phyloP scores from a whole-genome alignment of 1,284 basidiomycete species.

The Amylostereum areolatum region DNA sequence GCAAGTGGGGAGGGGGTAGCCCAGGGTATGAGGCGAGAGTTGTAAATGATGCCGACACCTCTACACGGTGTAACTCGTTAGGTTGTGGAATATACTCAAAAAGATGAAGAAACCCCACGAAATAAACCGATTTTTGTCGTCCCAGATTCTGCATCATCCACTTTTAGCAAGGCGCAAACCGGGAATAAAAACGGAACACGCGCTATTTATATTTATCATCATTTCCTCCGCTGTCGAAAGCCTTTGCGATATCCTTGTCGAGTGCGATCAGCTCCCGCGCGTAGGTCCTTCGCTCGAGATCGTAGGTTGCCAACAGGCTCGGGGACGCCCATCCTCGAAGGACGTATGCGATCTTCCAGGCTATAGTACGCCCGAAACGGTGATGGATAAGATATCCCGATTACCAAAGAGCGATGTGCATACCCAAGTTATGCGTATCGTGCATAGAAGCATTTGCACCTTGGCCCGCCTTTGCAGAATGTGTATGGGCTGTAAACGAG shows the following conservation, averaged over 20 bases:
- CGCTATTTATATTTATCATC: neutral
- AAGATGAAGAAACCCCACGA: neutral
- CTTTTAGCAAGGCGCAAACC: too few species aligned
- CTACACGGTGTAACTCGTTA: too few species aligned
- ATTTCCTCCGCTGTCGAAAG: neutral
- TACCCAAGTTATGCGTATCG: neutral
- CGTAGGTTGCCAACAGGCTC: conserved; percentile 6
- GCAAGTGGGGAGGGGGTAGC: neutral
- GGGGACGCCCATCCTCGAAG: conserved; percentile 3
- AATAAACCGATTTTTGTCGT: neutral
- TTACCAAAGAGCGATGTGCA: too few species aligned
- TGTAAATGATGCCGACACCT: neutral
- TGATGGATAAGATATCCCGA: too few species aligned
- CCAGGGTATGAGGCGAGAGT: neutral
- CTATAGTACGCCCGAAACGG: neutral
- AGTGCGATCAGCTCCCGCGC: conserved; percentile 8
- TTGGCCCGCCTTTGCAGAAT: neutral
- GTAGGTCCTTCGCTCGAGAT: conserved; percentile 3
- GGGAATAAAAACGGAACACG: too few species aligned
- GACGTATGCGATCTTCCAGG: conserved; percentile 8
- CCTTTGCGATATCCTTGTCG: conserved; percentile 5
- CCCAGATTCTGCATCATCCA: conserved; percentile 1
- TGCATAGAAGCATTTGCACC: neutral
- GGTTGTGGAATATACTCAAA: neutral
- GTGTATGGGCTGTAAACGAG: too few species aligned